phyloP scores from a whole-genome alignment of 192 early-diverging fungal species.

The Backusella liffmaniae region DNA sequence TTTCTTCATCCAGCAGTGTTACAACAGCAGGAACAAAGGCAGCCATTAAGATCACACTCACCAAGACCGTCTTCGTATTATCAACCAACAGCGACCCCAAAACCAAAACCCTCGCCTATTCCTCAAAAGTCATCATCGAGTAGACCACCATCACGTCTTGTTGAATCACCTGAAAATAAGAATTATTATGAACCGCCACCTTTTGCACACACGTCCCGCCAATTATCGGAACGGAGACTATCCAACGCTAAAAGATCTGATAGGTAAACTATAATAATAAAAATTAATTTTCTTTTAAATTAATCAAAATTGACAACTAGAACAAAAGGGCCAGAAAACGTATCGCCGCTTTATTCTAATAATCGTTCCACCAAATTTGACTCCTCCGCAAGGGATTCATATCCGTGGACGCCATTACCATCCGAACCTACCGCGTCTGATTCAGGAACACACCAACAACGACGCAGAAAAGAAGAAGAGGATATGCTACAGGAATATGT shows the following conservation, averaged over 20 bases:
- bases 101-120: neutral
- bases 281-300: neutral
- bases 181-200: constrained; percentile 25
- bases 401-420: neutral
- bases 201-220: constrained; percentile 6
- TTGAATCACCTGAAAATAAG: neutral
- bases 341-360: constrained; percentile 9
- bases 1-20: constrained; percentile 79
- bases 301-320: neutral
- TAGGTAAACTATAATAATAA: neutral
- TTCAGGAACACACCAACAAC: constrained; percentile 3
- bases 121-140: neutral
- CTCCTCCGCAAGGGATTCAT: neutral
- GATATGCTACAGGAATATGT: constrained; percentile 72
- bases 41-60: neutral
- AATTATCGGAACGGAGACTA: neutral
- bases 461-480: constrained; percentile 35
- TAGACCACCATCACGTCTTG: neutral
- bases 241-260: neutral
- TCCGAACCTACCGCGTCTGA: neutral
- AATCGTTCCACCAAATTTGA: constrained; percentile 1
- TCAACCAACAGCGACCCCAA: neutral
- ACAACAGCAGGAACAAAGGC: constrained; percentile 18
- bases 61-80: neutral
- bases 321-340: neutral